A percentile compares a stretch with the other conserved stretches of the same genome.
These are phyloP conservation scores for Rhodotorula taiwanensis DNA, from an alignment of 768 basidiomycete species.

Conservation along the genomic window DNA sequence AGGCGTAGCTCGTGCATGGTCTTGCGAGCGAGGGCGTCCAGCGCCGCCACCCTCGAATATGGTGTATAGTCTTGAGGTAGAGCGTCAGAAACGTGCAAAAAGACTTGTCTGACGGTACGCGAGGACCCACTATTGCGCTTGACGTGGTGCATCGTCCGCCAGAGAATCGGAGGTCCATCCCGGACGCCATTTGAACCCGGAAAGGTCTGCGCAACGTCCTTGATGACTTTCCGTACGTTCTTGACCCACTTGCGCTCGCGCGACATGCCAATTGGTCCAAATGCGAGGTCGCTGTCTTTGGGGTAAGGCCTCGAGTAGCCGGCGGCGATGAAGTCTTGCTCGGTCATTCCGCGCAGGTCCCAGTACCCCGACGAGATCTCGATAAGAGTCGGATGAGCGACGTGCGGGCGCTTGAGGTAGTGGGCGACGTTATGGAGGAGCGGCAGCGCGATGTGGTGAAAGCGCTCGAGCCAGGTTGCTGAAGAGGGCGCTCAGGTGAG, in stretches of 20 bases:
- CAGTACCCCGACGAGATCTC: conserved; percentile 32
- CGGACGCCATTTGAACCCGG: conserved; percentile 16
- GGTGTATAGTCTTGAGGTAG: conserved; percentile 28
- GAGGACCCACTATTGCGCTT: conserved; percentile 30
- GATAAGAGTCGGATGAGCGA: conserved; percentile 26
- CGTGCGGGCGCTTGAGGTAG: conserved; percentile 4
- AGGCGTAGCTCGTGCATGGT: conserved; percentile 34
- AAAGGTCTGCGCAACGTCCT: conserved; percentile 28
- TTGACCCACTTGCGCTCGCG: conserved; percentile 26
- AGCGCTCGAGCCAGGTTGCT: conserved; percentile 34
- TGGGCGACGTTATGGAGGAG: conserved; percentile 27
- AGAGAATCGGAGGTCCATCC: conserved; percentile 28
- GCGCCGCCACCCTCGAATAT: conserved; percentile 24
- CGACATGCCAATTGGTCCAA: conserved; percentile 19
- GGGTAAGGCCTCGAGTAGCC: conserved; percentile 30
- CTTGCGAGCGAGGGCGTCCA: conserved; percentile 32
- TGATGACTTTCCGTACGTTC: conserved; percentile 17
- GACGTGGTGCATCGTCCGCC: conserved; percentile 32
- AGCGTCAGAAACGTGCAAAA: neutral
- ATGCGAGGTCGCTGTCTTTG: conserved; percentile 26
- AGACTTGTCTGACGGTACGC: neutral
- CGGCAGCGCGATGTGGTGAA: conserved; percentile 31
- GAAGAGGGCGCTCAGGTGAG: neutral
- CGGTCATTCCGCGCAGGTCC: conserved; percentile 35
- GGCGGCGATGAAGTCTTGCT: conserved; percentile 27